Evolutionary conservation across 768 basidiomycete species (phyloP).

Genomic region (Amanita thiersii): DNA sequence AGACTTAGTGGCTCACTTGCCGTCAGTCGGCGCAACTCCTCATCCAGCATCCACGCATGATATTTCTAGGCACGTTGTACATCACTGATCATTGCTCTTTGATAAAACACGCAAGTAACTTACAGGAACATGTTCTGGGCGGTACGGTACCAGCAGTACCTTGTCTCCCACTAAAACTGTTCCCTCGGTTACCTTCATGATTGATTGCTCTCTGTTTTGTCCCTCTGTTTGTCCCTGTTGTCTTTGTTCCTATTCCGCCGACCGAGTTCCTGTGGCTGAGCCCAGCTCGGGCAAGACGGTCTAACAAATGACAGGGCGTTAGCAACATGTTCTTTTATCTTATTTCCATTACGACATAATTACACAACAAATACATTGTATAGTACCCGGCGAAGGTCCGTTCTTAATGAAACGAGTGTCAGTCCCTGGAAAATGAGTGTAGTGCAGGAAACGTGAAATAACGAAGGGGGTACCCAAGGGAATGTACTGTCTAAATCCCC

Average conservation of each 20-base stretch:
- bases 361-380: not conserved
- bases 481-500: no score
- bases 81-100: not conserved
- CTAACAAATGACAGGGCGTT: no score
- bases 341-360: no score
- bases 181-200: slow-evolving; percentile 61
- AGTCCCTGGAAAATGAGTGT: no score
- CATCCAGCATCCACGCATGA: slow-evolving; percentile 81
- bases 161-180: slow-evolving; percentile 58
- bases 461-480: no score
- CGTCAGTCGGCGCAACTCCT: slow-evolving; percentile 64
- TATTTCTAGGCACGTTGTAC: slow-evolving; percentile 47
- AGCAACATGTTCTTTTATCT: no score
- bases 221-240: slow-evolving; percentile 3
- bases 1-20: slow-evolving; percentile 79
- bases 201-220: not conserved
- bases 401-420: no score
- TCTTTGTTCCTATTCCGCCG: not conserved
- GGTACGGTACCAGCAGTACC: slow-evolving; percentile 78
- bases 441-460: no score
- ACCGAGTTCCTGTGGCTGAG: no score
- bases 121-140: slow-evolving; percentile 44
- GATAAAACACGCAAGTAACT: slow-evolving; percentile 13
- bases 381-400: not conserved
- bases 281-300: no score